Evolutionary conservation across 2,329 filamentous ascomycete genomes (phyloP).

Genomic region (Paecilomyces dactylethromorphus): DNA sequence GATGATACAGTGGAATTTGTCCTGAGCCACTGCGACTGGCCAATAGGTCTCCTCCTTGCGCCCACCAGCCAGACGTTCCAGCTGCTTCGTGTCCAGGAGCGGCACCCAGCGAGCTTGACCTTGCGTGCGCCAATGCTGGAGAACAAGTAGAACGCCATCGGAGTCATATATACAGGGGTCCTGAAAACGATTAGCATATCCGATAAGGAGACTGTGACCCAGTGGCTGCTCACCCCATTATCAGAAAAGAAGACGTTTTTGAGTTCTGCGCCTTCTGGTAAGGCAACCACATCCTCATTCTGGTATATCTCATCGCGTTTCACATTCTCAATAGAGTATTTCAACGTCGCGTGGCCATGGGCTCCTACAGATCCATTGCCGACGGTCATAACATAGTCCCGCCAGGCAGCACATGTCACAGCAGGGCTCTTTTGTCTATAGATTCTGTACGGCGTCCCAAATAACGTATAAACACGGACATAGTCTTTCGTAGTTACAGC

Average conservation of each 20-base stretch:
- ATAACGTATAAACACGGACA: conserved; percentile 86
- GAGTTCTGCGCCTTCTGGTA: conserved; percentile 66
- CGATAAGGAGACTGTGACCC: not conserved
- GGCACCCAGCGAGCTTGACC: conserved; percentile 88
- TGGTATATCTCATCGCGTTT: conserved; percentile 92
- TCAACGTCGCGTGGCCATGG: conserved; percentile 69
- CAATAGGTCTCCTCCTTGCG: conserved; percentile 88
- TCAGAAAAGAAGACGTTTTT: conserved; percentile 89
- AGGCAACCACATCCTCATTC: conserved; percentile 82
- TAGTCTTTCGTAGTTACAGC: conserved; percentile 83
- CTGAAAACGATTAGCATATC: conserved; percentile 34
- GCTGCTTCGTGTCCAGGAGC: conserved; percentile 77
- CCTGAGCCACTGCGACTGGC: conserved; percentile 85
- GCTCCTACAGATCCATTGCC: conserved; percentile 82
- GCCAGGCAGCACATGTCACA: conserved; percentile 89
- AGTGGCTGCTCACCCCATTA: conserved; percentile 57
- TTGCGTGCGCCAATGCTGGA: conserved; percentile 83
- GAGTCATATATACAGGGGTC: conserved; percentile 96
- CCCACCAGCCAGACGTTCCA: conserved; percentile 75
- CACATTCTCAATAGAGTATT: conserved; percentile 92
- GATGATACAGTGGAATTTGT: conserved; percentile 97
- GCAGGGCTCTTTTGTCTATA: conserved; percentile 91
- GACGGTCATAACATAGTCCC: conserved; percentile 92
- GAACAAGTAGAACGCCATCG: conserved; percentile 76
- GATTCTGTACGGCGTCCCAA: conserved; percentile 80